Base-by-base conservation (phyloP, 164 flowering plant species). In the Berberis vulgaris region DNA sequence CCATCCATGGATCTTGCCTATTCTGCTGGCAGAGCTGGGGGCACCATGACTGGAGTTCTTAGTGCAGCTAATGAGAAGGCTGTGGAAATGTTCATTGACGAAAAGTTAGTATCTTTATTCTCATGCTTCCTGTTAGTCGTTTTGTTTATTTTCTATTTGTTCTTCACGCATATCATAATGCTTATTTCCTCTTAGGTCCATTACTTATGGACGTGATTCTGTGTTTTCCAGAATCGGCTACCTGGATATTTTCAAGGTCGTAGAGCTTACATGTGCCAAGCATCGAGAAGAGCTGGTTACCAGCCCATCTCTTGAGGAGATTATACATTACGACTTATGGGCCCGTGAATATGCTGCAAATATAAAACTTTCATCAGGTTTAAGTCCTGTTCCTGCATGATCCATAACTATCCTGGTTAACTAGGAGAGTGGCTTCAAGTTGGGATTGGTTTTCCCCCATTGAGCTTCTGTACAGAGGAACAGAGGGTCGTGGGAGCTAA, bases 21-120 rank as follows among this genome's bases (percentile, higher is more conserved):
- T 75, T 85, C 97, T 75, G 97, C 97, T 65, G 99, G 99, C 38
- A 85, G 97, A 41, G 97, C 97, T 43, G 99, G 99, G 60, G 99
- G 99, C 64, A 94, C 99, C 49, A 94, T 94, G 99, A 94, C 99
- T 7, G 97, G 97, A 65, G 99, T 94, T 76, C 96, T 94, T 56
- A 94, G 99, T 75, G 99, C 97, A 49, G 99, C 99, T 56, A 94
- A 94, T 68, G 97, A 94, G 82, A 94, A 91, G 78, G 99, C 96
- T 7, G 99, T 94, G 41, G 97, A 91, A 70, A 74, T 94, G 93
- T 94, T 94, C 71, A 84, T 94, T 45, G 80, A 85, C 74, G 99
- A 94, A 72, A 81, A 84, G 99, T 89, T 81, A 7, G 90, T 74
- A 6, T 26, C 2, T 7, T 26, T 10, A 5, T 46, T 46, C 49